Base-by-base conservation (phyloP, 2,329 filamentous ascomycete species). In the Elsinoe perseae region DNA sequence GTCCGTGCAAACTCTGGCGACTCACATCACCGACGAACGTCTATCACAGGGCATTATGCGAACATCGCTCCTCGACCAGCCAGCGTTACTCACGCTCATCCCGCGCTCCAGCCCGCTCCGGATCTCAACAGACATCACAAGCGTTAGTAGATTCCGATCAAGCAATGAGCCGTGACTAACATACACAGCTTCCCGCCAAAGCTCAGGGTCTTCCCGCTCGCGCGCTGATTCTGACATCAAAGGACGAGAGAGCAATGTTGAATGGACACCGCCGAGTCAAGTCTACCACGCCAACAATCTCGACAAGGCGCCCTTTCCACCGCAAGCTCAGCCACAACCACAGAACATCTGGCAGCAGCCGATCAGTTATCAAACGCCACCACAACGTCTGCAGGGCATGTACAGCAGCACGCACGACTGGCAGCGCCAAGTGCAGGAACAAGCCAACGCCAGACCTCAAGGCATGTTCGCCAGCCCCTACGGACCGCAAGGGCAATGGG, bases 241-340 rank as follows among this genome's bases (percentile, higher is more conserved):
- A 64, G 23, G 62, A 61, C 59, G 64, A 21, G 61, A 65, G 32
- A 25, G 56, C 2, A 61, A 54, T 23, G 53, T 36, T 12, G 27
- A 67, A 40, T 70, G 68, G 68, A 70, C 68, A 1, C 68, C 68
- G 20, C 68, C 68, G 2, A 70, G 68, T 3, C 65, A 68, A 48
- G 27, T 62, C 23, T 62, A 59, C 27, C 61, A 59, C 14, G 52
- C 54, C 12, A 50, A 60, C 21, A 50, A 55, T 36, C 42, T 52
- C 21, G 43, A 55, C 10, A 32, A 28, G 18, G 28, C 30, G 18
- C 30, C 43, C 8, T 48, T 48, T n/a, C 43, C 48, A 9, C 14
- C 28, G 23, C 25, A 30, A n/a, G 3, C 25, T n/a, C 44, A 30
- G 44, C 25, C 44, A 14, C 44, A 28, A 18, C 27, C 27, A 14